Percentiles rank a stretch among this genome's conserved stretches.
phyloP scores from a whole-genome alignment of 1,284 basidiomycete genomes.

The Agaricales sp. region DNA sequence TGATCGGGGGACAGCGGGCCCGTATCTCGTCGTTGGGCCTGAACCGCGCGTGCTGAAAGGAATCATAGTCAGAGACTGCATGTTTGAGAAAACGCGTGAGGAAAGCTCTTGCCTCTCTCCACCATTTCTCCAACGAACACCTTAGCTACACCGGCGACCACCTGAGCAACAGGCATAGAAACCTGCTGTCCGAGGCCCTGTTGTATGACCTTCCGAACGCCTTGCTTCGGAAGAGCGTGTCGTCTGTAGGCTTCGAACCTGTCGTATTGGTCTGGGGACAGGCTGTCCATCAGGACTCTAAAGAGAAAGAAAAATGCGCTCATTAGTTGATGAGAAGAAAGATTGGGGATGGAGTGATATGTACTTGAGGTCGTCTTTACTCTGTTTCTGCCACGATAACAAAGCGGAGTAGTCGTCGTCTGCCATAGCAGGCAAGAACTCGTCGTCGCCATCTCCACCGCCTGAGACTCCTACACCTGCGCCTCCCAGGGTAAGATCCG shows the following conservation, averaged over 20 bases:
- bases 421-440: conserved; percentile 69
- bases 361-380: conserved; percentile 75
- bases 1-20: conserved; percentile 82
- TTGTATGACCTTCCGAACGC: conserved; percentile 64
- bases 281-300: conserved; percentile 81
- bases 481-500: too few relatives aligned
- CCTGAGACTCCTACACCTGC: too few relatives aligned
- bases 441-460: conserved; percentile 63
- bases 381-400: conserved; percentile 69
- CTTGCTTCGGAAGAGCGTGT: conserved; percentile 71
- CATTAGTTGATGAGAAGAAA: too few relatives aligned
- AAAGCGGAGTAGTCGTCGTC: conserved; percentile 79
- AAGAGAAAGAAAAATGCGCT: conserved; percentile 4
- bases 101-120: conserved; percentile 56
- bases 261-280: conserved; percentile 77
- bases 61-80: background rate
- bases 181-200: conserved; percentile 77
- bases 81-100: background rate
- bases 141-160: conserved; percentile 83
- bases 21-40: conserved; percentile 58
- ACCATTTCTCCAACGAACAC: conserved; percentile 91
- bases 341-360: too few relatives aligned
- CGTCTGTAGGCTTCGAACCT: conserved; percentile 82
- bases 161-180: conserved; percentile 77
- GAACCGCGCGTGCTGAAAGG: conserved; percentile 60